phyloP scores from a whole-genome alignment of 73 alveolate species.

The Tetrahymena borealis region DNA sequence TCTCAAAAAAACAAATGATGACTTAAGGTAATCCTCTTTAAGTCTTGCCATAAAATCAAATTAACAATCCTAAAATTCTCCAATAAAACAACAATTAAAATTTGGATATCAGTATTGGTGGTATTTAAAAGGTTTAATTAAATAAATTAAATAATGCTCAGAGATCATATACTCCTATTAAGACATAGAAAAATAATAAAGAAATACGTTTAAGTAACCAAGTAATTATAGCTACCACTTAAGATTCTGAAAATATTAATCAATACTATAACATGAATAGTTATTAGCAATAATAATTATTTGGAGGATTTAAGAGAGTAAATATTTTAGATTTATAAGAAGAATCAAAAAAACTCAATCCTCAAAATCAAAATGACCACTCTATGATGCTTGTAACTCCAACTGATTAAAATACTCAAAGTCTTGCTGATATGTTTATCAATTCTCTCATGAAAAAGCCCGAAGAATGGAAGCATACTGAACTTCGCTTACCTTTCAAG shows the following conservation, averaged over 20 bases:
- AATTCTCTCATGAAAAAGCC: background rate
- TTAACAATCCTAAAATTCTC: background rate
- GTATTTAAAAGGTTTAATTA: background rate
- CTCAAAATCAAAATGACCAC: background rate
- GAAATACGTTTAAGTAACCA: background rate
- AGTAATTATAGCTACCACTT: background rate
- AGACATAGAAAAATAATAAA: background rate
- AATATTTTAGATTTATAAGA: background rate
- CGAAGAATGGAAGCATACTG: background rate
- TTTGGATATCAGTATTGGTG: background rate
- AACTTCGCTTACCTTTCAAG: slow-evolving; percentile 24
- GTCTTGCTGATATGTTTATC: background rate
- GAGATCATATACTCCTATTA: background rate
- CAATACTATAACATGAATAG: background rate
- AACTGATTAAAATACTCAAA: background rate
- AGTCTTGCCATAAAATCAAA: background rate
- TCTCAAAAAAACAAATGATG: background rate
- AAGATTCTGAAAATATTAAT: background rate
- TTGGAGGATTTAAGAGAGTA: background rate
- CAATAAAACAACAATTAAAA: background rate
- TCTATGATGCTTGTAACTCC: background rate
- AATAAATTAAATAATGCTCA: background rate
- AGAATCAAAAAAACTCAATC: background rate
- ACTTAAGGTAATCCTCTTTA: background rate
- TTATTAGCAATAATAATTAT: background rate